A percentile compares a stretch with the other conserved stretches of the same genome.
These are phyloP conservation scores for Xylaria longipes DNA, from an alignment of 495 filamentous ascomycete genomes.

Conservation along the genomic window DNA sequence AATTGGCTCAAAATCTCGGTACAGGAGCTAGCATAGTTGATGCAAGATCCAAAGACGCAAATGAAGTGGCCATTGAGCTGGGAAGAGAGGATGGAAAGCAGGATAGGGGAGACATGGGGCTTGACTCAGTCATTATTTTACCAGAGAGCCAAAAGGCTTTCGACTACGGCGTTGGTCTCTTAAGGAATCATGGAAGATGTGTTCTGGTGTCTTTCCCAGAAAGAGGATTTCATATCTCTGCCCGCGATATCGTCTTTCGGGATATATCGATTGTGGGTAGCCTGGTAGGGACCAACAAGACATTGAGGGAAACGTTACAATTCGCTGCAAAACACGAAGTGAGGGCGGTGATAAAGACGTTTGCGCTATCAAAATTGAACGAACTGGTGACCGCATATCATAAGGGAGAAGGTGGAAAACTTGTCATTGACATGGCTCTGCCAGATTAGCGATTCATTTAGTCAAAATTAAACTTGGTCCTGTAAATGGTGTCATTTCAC, in stretches of 20 bases:
- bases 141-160: constrained; percentile 50
- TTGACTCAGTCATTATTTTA: constrained; percentile 52
- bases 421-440: constrained; percentile 48
- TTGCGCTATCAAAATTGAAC: constrained; percentile 43
- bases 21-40: constrained; percentile 29
- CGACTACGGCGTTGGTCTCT: constrained; percentile 49
- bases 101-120: constrained; percentile 44
- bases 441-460: constrained; percentile 21
- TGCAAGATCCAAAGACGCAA: constrained; percentile 24
- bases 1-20: constrained; percentile 25
- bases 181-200: constrained; percentile 48
- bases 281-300: constrained; percentile 44
- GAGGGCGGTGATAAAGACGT: constrained; percentile 44
- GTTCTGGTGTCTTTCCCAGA: constrained; percentile 49
- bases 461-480: background rate
- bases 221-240: constrained; percentile 45
- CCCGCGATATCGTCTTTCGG: constrained; percentile 48
- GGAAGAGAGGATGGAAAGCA: constrained; percentile 41
- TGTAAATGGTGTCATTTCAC: background rate
- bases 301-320: constrained; percentile 43
- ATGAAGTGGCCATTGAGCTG: constrained; percentile 27
- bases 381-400: constrained; percentile 52
- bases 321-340: constrained; percentile 42
- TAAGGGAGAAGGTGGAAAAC: constrained; percentile 47
- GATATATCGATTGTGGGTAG: constrained; percentile 47